Evolutionary conservation across 2,329 filamentous ascomycete species (phyloP).

Genomic region (Scolecobasidium constrictum): DNA sequence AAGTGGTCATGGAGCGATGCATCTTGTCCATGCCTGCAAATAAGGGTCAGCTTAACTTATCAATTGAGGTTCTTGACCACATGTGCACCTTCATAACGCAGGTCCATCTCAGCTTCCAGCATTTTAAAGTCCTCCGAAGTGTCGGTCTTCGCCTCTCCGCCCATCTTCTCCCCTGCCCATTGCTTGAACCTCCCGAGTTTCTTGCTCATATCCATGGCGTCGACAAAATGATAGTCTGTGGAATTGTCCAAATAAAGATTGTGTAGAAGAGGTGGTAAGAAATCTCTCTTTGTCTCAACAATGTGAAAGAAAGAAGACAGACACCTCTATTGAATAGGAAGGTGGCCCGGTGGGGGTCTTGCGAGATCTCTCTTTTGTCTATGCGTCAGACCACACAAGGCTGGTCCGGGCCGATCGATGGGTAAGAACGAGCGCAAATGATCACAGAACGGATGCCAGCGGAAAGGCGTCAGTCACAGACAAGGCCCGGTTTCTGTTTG

Average conservation of each 20-base stretch:
- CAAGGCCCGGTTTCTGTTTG: too few relatives aligned
- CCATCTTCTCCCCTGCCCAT: constrained; percentile 97
- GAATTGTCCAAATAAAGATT: neutral
- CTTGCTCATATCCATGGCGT: constrained; percentile 57
- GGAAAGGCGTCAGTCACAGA: too few relatives aligned
- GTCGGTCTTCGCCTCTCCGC: constrained; percentile 74
- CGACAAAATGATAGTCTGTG: neutral
- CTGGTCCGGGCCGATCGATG: too few relatives aligned
- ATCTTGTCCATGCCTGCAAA: constrained; percentile 80
- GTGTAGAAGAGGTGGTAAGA: too few relatives aligned
- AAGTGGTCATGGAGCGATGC: constrained; percentile 73
- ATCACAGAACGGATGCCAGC: too few relatives aligned
- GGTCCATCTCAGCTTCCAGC: constrained; percentile 79
- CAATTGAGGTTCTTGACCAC: constrained; percentile 8
- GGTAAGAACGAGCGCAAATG: too few relatives aligned
- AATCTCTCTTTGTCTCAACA: too few relatives aligned
- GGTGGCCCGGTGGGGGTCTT: neutral
- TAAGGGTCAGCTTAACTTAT: neutral
- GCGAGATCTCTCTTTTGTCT: too few relatives aligned
- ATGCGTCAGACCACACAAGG: too few relatives aligned
- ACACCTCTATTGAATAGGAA: neutral
- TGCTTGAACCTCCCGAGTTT: constrained; percentile 94
- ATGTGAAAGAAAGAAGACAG: neutral
- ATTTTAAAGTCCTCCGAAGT: constrained; percentile 85
- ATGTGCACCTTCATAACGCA: constrained; percentile 71